phyloP scores from a whole-genome alignment of 805 yeast genomes.

The Sugiyamaella valdiviana region DNA sequence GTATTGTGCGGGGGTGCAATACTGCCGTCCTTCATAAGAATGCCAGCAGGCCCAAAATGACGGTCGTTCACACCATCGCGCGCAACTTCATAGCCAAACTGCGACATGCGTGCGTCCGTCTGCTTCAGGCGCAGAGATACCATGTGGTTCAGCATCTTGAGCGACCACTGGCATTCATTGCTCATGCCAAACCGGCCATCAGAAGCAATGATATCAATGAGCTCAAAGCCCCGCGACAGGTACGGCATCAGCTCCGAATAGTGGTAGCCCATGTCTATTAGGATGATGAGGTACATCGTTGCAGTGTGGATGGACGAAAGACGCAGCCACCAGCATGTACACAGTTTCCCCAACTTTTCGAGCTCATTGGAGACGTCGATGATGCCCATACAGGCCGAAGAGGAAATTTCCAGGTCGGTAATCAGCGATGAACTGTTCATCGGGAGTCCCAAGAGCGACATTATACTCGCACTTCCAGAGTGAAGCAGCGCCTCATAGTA shows the following conservation, averaged over 20 bases:
- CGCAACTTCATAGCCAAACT: not conserved
- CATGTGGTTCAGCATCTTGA: conserved; percentile 50
- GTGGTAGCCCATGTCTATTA: conserved; percentile 39
- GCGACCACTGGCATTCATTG: conserved; percentile 56
- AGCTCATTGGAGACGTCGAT: conserved; percentile 8
- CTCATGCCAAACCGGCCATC: conserved; percentile 39
- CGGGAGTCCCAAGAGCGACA: conserved; percentile 11
- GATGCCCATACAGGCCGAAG: conserved; percentile 9
- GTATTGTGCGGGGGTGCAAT: conserved; percentile 11
- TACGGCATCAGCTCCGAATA: conserved; percentile 12
- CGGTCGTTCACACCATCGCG: conserved; percentile 42
- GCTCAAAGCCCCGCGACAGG: conserved; percentile 14
- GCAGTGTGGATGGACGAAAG: conserved; percentile 41
- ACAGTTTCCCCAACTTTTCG: conserved; percentile 17
- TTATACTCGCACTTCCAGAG: conserved; percentile 9
- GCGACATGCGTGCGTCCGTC: conserved; percentile 24
- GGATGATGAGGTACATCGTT: conserved; percentile 31
- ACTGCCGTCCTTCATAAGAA: conserved; percentile 27
- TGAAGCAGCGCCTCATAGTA: conserved; percentile 16
- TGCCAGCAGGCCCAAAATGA: conserved; percentile 44
- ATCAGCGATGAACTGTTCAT: conserved; percentile 5
- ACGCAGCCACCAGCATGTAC: conserved; percentile 42
- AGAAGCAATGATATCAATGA: conserved; percentile 17
- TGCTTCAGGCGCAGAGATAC: conserved; percentile 41
- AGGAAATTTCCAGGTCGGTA: conserved; percentile 4